A percentile compares a stretch with the other conserved stretches of the same genome.
phyloP scores from a whole-genome alignment of 108 stramenopile genomes.

The Parmales sp. region DNA sequence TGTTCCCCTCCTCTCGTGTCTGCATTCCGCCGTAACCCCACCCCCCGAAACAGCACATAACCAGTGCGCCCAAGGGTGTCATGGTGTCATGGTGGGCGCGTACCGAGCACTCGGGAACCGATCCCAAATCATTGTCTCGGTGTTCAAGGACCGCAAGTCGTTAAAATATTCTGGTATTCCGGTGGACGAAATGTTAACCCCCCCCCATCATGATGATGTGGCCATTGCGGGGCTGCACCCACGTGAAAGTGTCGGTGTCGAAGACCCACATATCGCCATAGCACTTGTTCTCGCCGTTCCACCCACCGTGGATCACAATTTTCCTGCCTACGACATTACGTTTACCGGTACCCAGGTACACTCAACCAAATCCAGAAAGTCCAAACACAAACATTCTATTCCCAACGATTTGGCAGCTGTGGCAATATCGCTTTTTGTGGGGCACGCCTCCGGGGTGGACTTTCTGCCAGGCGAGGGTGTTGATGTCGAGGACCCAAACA shows the following conservation, averaged over 20 bases:
- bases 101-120: background rate
- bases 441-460: conserved; percentile 30
- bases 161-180: conserved; percentile 3
- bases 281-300: conserved; percentile 39
- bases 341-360: conserved; percentile 49
- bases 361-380: conserved; percentile 41
- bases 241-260: conserved; percentile 41
- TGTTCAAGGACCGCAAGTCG: conserved; percentile 5
- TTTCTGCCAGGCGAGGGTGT: conserved; percentile 43
- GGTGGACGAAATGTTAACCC: conserved; percentile 20
- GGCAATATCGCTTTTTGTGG: conserved; percentile 30
- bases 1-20: conserved; percentile 7
- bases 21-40: conserved; percentile 14
- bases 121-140: conserved; percentile 15
- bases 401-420: conserved; percentile 16
- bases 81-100: background rate
- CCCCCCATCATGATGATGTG: conserved; percentile 42
- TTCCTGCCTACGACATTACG: conserved; percentile 45
- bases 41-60: conserved; percentile 12
- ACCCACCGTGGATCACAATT: conserved; percentile 52
- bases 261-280: conserved; percentile 54
- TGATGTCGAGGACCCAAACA: conserved; percentile 38
- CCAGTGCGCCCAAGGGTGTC: background rate
- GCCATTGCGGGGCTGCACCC: conserved; percentile 35
- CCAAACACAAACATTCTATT: conserved; percentile 47